These are phyloP conservation scores for Apophysomyces sp. DNA, from an alignment of 371 early-diverging fungal species.

Conservation along the genomic window DNA sequence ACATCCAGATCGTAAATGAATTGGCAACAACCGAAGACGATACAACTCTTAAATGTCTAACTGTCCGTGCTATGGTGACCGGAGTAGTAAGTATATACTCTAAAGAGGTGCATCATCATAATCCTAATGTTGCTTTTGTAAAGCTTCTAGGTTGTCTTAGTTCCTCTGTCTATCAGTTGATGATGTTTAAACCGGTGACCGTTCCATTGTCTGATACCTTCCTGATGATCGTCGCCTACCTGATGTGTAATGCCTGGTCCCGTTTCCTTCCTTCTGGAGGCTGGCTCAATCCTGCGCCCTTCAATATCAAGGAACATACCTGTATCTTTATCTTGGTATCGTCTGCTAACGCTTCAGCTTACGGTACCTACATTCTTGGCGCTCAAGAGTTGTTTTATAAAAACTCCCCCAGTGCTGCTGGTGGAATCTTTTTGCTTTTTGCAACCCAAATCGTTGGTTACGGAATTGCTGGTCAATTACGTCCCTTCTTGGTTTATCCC, in stretches of 20 bases:
- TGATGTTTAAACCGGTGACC: slow-evolving; percentile 29
- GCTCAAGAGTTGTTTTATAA: slow-evolving; percentile 49
- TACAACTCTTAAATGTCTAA: slow-evolving; percentile 22
- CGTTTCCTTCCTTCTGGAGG: slow-evolving; percentile 12
- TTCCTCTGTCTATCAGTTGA: slow-evolving; percentile 27
- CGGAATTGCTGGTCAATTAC: slow-evolving; percentile 77
- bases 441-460: slow-evolving; percentile 75
- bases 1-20: slow-evolving; percentile 33
- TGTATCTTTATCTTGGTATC: slow-evolving; percentile 33
- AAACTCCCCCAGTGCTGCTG: slow-evolving; percentile 35
- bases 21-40: slow-evolving; percentile 37
- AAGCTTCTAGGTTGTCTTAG: slow-evolving; percentile 24
- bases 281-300: slow-evolving; percentile 42
- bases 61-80: slow-evolving; percentile 27
- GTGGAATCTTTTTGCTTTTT: slow-evolving; percentile 46
- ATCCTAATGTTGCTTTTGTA: not conserved
- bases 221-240: slow-evolving; percentile 27
- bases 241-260: slow-evolving; percentile 22
- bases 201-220: slow-evolving; percentile 24
- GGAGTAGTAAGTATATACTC: slow-evolving; percentile 30
- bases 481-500: slow-evolving; percentile 78
- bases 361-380: slow-evolving; percentile 44
- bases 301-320: slow-evolving; percentile 38
- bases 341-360: slow-evolving; percentile 27
- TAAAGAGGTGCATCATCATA: not conserved